phyloP scores from a whole-genome alignment of 2,329 filamentous ascomycete genomes.

The Ophiostoma perfectum region DNA sequence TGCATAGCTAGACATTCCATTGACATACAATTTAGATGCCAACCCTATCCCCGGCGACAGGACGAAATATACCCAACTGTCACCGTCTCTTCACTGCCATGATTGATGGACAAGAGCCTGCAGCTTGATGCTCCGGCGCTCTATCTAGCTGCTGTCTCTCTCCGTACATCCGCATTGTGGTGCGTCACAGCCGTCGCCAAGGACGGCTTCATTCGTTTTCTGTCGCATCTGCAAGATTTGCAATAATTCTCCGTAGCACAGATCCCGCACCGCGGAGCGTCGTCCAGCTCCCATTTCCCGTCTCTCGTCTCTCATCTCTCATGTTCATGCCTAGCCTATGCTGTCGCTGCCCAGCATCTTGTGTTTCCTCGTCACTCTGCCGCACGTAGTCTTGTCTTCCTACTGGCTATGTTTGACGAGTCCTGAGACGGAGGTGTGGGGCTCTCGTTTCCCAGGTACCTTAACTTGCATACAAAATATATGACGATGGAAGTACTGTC shows the following conservation, averaged over 20 bases:
- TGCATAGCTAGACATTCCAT: too few species aligned
- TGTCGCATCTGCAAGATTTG: neutral
- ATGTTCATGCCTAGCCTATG: neutral
- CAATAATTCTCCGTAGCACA: neutral
- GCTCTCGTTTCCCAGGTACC: neutral
- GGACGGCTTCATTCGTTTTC: neutral
- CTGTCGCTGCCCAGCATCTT: neutral
- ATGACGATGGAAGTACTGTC: neutral
- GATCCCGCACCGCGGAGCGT: too few species aligned
- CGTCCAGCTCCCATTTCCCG: too few species aligned
- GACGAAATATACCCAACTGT: too few species aligned
- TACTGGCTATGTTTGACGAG: neutral
- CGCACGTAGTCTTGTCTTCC: neutral
- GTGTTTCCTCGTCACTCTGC: conserved; percentile 8
- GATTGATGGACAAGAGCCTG: too few species aligned
- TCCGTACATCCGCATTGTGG: neutral
- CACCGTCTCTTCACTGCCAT: too few species aligned
- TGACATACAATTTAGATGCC: too few species aligned
- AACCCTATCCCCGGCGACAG: too few species aligned
- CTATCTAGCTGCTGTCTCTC: neutral
- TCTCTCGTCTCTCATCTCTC: too few species aligned
- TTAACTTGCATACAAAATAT: neutral
- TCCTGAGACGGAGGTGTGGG: conserved; percentile 8
- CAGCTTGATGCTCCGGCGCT: too few species aligned
- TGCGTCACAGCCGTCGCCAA: neutral